These are phyloP conservation scores for Leucoagaricus sp. DNA, from an alignment of 1,284 basidiomycete species.

Conservation along the genomic window DNA sequence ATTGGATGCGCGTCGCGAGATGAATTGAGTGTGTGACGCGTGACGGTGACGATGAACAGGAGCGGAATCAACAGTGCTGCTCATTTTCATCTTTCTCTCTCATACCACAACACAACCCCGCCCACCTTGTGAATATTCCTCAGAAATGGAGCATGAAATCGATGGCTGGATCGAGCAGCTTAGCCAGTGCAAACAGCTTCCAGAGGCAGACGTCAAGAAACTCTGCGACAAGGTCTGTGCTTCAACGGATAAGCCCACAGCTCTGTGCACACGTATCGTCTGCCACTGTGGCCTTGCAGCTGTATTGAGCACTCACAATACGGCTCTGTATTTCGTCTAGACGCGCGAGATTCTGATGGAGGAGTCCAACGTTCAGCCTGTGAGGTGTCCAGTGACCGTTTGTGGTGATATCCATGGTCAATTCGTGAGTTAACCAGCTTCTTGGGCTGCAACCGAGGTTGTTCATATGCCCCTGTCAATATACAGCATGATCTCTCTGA, in stretches of 20 bases:
- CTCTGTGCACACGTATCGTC: slow-evolving; percentile 15
- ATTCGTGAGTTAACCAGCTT: slow-evolving; percentile 76
- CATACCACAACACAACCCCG: slow-evolving; percentile 1
- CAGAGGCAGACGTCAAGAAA: slow-evolving; percentile 95
- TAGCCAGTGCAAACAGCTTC: slow-evolving; percentile 96
- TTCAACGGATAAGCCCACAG: slow-evolving; percentile 19
- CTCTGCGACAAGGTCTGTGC: slow-evolving; percentile 95
- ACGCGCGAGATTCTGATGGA: slow-evolving; percentile 97
- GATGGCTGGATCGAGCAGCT: slow-evolving; percentile 97
- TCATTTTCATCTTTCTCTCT: slow-evolving; percentile 28
- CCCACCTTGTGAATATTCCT: slow-evolving; percentile 21
- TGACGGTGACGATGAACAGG: slow-evolving; percentile 29
- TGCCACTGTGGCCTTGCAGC: background rate
- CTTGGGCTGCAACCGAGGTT: slow-evolving; percentile 23
- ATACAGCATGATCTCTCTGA: slow-evolving; percentile 96
- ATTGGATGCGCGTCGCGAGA: slow-evolving; percentile 29
- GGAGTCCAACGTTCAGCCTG: slow-evolving; percentile 97
- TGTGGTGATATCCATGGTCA: slow-evolving; percentile 99
- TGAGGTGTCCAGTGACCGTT: slow-evolving; percentile 96
- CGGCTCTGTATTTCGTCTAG: slow-evolving; percentile 43
- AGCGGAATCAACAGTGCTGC: slow-evolving; percentile 22
- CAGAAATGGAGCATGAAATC: slow-evolving; percentile 76
- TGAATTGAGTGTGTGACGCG: slow-evolving; percentile 29
- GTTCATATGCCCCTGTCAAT: slow-evolving; percentile 22
- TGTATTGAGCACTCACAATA: background rate